These are phyloP conservation scores for Jaltomata sinuosa DNA, from an alignment of 257 asterid species.

Conservation along the genomic window DNA sequence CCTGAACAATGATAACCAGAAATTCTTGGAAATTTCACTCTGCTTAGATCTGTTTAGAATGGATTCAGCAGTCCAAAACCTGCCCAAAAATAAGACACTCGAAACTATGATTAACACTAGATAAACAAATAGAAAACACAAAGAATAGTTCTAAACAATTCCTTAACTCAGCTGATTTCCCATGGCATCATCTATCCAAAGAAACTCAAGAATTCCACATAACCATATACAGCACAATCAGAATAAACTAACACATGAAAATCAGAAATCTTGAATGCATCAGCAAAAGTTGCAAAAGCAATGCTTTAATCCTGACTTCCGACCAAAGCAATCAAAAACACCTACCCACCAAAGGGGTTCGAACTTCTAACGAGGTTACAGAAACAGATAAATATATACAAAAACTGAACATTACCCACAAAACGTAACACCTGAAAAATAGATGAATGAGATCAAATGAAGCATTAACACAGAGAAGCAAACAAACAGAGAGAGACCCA, in stretches of 20 bases:
- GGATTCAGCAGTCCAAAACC: background rate
- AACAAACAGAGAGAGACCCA: background rate
- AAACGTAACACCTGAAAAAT: too few species aligned
- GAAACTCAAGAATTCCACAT: background rate
- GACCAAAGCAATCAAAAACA: background rate
- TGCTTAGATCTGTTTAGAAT: background rate
- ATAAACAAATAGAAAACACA: background rate
- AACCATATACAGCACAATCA: background rate
- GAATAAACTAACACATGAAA: background rate
- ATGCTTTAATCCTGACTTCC: background rate
- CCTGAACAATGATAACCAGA: background rate
- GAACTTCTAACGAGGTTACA: background rate
- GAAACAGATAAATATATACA: background rate
- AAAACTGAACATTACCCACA: background rate
- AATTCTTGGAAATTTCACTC: background rate
- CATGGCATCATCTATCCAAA: background rate
- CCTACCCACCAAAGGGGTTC: too few species aligned
- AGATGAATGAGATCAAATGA: background rate
- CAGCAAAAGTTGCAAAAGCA: background rate
- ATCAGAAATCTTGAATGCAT: background rate
- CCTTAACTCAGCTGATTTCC: background rate
- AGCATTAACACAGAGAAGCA: background rate
- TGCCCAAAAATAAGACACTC: background rate
- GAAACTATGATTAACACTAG: background rate
- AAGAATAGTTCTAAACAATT: background rate